Conservation (phyloP, 1,284 basidiomycete species). For the Microbotryum saponariae region DNA sequence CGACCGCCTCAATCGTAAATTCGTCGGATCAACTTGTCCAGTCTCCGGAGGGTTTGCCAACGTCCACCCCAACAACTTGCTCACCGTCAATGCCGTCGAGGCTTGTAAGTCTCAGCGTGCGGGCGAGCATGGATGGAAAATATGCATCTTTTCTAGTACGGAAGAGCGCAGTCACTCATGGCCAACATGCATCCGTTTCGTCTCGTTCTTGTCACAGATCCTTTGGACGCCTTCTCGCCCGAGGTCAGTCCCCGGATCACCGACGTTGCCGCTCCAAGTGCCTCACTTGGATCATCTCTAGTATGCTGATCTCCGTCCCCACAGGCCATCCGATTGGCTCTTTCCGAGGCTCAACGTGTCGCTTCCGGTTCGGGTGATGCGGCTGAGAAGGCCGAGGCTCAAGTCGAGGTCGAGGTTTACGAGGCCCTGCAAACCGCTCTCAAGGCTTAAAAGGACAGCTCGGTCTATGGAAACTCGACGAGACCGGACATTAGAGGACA, state of each 20-base stretch:
- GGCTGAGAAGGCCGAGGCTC: conserved; percentile 82
- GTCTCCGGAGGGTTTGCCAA: conserved; percentile 96
- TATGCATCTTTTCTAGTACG: background rate
- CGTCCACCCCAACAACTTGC: conserved; percentile 92
- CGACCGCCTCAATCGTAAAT: no score
- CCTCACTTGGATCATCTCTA: background rate
- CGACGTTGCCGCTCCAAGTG: conserved; percentile 8
- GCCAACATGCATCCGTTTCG: no score
- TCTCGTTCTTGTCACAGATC: conserved; percentile 42
- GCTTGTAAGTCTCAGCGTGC: conserved; percentile 48
- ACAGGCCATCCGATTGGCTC: conserved; percentile 80
- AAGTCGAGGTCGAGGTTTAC: conserved; percentile 92
- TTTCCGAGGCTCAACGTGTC: conserved; percentile 81
- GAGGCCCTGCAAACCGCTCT: conserved; percentile 87
- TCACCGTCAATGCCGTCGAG: conserved; percentile 96
- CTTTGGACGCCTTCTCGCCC: conserved; percentile 78
- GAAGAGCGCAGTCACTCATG: no score
- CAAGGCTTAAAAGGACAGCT: conserved; percentile 26
- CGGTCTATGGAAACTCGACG: no score
- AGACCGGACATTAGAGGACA: no score
- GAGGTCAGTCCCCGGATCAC: conserved; percentile 53
- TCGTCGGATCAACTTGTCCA: conserved; percentile 42
- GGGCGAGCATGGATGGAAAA: no score
- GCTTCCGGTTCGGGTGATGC: conserved; percentile 76
- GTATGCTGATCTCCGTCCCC: background rate